Evolutionary conservation across 352 stramenopile species (phyloP).

Genomic region (Halophytophthora polymorphica): DNA sequence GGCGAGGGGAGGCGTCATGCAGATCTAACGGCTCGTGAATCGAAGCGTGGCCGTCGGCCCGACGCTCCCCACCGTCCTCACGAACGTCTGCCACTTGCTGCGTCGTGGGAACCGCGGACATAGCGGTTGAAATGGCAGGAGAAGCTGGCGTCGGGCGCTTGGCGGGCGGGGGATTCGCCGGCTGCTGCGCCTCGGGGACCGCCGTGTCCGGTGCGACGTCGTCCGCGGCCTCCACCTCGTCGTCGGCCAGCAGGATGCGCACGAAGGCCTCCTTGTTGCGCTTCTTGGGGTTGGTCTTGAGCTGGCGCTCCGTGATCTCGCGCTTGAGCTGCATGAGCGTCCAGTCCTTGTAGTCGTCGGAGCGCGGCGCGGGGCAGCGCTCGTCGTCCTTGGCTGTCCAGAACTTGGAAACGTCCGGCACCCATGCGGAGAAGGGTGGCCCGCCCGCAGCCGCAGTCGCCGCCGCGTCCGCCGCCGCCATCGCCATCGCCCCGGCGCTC

Average conservation of each 20-base stretch:
- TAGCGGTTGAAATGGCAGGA: too few species aligned
- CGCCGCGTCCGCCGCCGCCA: too few species aligned
- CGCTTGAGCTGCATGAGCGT: slow-evolving; percentile 47
- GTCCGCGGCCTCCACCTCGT: slow-evolving; percentile 14
- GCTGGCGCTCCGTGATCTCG: slow-evolving; percentile 48
- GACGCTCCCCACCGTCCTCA: slow-evolving; percentile 19
- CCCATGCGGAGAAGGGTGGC: slow-evolving; percentile 16
- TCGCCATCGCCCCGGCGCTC: not conserved
- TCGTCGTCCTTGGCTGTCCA: slow-evolving; percentile 46
- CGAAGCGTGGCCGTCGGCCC: not conserved
- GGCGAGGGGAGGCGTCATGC: too few species aligned
- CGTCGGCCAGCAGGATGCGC: slow-evolving; percentile 28
- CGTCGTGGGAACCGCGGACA: not conserved
- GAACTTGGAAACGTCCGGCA: slow-evolving; percentile 29
- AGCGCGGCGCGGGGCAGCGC: slow-evolving; percentile 34
- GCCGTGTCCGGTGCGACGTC: not conserved
- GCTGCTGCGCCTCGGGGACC: not conserved
- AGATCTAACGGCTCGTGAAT: not conserved
- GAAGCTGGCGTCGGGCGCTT: slow-evolving; percentile 2
- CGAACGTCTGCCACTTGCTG: slow-evolving; percentile 11
- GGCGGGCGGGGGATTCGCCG: slow-evolving; percentile 4
- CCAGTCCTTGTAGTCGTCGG: slow-evolving; percentile 58
- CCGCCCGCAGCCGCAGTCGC: not conserved
- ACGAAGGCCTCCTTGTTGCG: slow-evolving; percentile 52
- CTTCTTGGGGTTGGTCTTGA: slow-evolving; percentile 40